Evolutionary conservation across 2,329 filamentous ascomycete species (phyloP).

Genomic region (Ploettnerulaceae sp.): DNA sequence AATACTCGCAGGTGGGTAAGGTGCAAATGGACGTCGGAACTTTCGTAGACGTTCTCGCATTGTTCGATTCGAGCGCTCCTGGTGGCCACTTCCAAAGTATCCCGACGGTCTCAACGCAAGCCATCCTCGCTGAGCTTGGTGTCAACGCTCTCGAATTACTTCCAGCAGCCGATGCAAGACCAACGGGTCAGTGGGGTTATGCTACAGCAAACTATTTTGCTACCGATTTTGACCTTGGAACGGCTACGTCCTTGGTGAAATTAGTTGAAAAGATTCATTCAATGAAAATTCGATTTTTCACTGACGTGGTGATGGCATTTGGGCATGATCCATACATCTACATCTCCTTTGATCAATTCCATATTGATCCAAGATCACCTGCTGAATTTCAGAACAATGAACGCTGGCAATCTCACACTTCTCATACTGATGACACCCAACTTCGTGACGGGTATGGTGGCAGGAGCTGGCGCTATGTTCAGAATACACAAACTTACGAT

Average conservation of each 20-base stretch:
- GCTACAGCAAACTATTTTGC: conserved; percentile 21
- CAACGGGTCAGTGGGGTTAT: conserved; percentile 19
- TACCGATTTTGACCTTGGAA: conserved; percentile 19
- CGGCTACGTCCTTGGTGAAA: conserved; percentile 9
- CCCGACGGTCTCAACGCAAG: conserved; percentile 5
- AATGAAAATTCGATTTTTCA: conserved; percentile 17
- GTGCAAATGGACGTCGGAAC: conserved; percentile 17
- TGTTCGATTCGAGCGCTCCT: conserved; percentile 10
- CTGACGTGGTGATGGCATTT: conserved; percentile 22
- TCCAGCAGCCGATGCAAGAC: conserved; percentile 20
- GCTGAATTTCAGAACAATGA: conserved; percentile 8
- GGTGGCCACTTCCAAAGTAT: conserved; percentile 11
- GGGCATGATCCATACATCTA: conserved; percentile 20
- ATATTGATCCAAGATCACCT: conserved; percentile 10
- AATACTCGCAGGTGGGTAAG: conserved; percentile 4
- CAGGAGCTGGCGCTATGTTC: conserved; percentile 17
- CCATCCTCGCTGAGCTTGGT: conserved; percentile 15
- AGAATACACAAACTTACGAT: conserved; percentile 14
- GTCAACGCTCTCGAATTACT: conserved; percentile 20
- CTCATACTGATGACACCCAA: not conserved
- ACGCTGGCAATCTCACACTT: conserved; percentile 15
- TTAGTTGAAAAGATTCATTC: conserved; percentile 18
- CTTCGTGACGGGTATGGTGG: conserved; percentile 17
- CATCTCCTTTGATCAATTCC: conserved; percentile 18
- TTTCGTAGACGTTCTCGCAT: conserved; percentile 17